These are phyloP conservation scores for Echites panduratus DNA, from an alignment of 257 asterid species.

Conservation along the genomic window DNA sequence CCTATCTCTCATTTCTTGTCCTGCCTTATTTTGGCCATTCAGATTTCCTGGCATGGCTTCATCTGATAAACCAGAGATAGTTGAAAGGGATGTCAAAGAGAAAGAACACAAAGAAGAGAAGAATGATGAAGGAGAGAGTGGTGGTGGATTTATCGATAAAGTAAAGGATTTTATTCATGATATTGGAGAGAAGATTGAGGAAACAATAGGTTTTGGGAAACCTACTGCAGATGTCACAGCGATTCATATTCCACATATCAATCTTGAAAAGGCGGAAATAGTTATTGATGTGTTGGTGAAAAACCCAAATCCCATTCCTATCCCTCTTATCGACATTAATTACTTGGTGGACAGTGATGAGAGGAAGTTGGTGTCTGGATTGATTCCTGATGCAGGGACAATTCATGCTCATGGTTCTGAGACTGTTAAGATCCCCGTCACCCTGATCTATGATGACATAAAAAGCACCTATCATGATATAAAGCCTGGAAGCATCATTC, in stretches of 20 bases:
- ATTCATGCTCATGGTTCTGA: slow-evolving; percentile 83
- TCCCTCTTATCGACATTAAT: slow-evolving; percentile 87
- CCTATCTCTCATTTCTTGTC: neutral
- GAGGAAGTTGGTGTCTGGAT: slow-evolving; percentile 75
- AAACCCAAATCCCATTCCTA: slow-evolving; percentile 87
- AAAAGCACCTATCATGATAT: slow-evolving; percentile 69
- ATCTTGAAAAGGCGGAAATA: slow-evolving; percentile 71
- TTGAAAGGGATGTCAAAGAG: slow-evolving; percentile 44
- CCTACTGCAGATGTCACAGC: slow-evolving; percentile 89
- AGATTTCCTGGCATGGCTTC: slow-evolving; percentile 58
- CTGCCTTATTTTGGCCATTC: neutral
- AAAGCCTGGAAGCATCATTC: slow-evolving; percentile 74
- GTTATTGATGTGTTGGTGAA: slow-evolving; percentile 65
- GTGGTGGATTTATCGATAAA: slow-evolving; percentile 69
- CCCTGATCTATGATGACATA: slow-evolving; percentile 64
- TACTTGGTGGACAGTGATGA: slow-evolving; percentile 82
- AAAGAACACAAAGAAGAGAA: slow-evolving; percentile 47
- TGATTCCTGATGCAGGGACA: slow-evolving; percentile 94
- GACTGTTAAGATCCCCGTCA: slow-evolving; percentile 69
- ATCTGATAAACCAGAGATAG: slow-evolving; percentile 40
- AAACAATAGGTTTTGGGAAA: slow-evolving; percentile 77
- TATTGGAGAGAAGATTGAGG: slow-evolving; percentile 92
- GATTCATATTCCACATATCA: slow-evolving; percentile 68
- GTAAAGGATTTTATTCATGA: slow-evolving; percentile 83
- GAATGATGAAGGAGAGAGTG: slow-evolving; percentile 56